A percentile compares a stretch with the other conserved stretches of the same genome.
Conservation (phyloP, 495 filamentous ascomycete species). For the Acidiella bohemica region DNA sequence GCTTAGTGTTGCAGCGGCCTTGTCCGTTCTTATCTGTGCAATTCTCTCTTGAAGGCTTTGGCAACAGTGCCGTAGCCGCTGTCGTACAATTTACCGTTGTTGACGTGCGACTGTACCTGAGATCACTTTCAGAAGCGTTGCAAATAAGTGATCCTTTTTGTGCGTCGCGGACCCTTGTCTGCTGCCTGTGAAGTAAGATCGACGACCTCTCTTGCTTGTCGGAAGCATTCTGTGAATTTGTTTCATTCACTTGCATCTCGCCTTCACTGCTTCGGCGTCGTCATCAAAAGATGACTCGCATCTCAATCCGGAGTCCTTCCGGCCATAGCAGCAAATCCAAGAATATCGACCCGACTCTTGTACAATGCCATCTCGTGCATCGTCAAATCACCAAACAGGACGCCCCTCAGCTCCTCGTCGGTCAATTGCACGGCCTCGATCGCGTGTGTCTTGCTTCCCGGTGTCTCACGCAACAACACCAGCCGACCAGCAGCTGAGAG, state of each 20-base stretch:
- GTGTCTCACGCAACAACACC: conserved; percentile 42
- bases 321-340: conserved; percentile 55
- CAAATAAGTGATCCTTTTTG: no score
- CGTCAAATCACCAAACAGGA: conserved; percentile 67
- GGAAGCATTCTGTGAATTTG: no score
- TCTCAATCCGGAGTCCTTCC: conserved; percentile 19
- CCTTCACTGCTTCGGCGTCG: neutral
- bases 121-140: no score
- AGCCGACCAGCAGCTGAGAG: conserved; percentile 55
- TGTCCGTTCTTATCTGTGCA: no score
- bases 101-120: no score
- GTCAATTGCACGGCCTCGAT: conserved; percentile 48
- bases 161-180: no score
- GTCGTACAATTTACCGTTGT: no score
- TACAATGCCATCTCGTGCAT: conserved; percentile 71
- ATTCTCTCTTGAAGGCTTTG: no score
- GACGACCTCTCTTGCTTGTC: no score
- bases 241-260: neutral
- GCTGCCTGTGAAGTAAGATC: no score
- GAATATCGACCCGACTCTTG: conserved; percentile 47
- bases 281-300: neutral
- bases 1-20: no score
- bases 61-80: no score
- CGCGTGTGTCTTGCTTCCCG: conserved; percentile 32
- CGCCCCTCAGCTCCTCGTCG: conserved; percentile 49